A percentile compares a stretch with the other conserved stretches of the same genome.
These are phyloP conservation scores for Dactylella cylindrospora DNA, from an alignment of 2,329 filamentous ascomycete species.

Conservation along the genomic window DNA sequence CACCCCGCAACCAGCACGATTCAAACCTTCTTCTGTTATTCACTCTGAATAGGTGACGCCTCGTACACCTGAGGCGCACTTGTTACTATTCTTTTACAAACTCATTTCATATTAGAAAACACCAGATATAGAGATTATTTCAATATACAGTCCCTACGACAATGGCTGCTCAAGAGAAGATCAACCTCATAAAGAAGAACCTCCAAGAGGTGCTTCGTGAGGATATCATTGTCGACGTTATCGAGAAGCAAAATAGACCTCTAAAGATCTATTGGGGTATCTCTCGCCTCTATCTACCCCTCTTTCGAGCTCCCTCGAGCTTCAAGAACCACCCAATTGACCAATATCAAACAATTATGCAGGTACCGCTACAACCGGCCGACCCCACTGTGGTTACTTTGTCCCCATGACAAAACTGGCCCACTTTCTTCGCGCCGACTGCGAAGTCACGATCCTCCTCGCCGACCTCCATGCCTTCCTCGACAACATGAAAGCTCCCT, in stretches of 20 bases:
- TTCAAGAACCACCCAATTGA: not conserved
- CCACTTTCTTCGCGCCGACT: conserved; percentile 80
- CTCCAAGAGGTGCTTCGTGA: conserved; percentile 79
- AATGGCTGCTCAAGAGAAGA: conserved; percentile 62
- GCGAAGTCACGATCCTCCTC: conserved; percentile 76
- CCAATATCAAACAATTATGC: conserved; percentile 7
- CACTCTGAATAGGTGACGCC: no score
- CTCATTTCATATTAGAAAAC: no score
- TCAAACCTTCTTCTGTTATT: no score
- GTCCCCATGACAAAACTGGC: conserved; percentile 87
- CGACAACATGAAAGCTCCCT: conserved; percentile 80
- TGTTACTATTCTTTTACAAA: no score
- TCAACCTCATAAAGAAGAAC: conserved; percentile 76
- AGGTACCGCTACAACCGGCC: conserved; percentile 80
- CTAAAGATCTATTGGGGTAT: conserved; percentile 81
- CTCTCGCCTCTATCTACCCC: conserved; percentile 46
- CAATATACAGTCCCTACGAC: conserved; percentile 55
- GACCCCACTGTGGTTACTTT: conserved; percentile 86
- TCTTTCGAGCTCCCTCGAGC: not conserved
- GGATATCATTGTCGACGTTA: conserved; percentile 74
- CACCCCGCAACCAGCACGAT: no score
- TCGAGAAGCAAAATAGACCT: conserved; percentile 69
- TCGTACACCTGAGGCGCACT: no score
- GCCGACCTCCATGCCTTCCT: conserved; percentile 70
- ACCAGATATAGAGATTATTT: no score